phyloP scores from a whole-genome alignment of 2,329 filamentous ascomycete species.

The Arthrobotrys iridis region DNA sequence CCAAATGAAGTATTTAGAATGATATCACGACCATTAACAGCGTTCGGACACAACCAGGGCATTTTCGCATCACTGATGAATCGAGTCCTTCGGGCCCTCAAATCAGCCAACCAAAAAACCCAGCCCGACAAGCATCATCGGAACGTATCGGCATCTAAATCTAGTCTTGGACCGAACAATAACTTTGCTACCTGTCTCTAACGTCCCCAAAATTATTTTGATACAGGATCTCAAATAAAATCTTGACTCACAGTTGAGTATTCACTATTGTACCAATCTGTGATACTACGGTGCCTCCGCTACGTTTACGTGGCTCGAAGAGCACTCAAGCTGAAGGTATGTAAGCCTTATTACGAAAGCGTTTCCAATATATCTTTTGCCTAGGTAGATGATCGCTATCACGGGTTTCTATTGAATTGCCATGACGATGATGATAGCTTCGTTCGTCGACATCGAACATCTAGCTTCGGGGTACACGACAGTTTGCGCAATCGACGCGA shows the following conservation, averaged over 20 bases:
- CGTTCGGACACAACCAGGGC: conserved; percentile 9
- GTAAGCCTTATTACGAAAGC: background rate
- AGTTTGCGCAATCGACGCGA: conserved; percentile 15
- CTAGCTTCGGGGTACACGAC: conserved; percentile 25
- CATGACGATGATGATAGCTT: background rate
- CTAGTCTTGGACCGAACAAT: background rate
- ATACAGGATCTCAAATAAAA: conserved; percentile 28
- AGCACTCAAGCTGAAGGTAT: background rate
- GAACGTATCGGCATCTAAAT: conserved; percentile 12
- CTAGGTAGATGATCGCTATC: conserved; percentile 14
- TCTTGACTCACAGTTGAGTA: conserved; percentile 31
- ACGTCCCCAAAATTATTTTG: background rate
- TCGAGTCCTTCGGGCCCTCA: conserved; percentile 22
- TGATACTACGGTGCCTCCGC: conserved; percentile 25
- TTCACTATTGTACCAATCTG: background rate
- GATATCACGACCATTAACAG: conserved; percentile 15
- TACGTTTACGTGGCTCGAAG: conserved; percentile 27
- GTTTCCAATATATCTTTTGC: background rate
- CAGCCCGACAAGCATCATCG: background rate
- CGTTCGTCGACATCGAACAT: conserved; percentile 35
- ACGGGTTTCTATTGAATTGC: background rate
- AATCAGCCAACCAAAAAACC: conserved; percentile 5
- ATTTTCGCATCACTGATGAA: conserved; percentile 1
- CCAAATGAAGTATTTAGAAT: conserved; percentile 14
- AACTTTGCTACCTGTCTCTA: background rate